A percentile compares a stretch with the other conserved stretches of the same genome.
Conservation (phyloP, 139 green algal genomes). For the Parachlorella kessleri region DNA sequence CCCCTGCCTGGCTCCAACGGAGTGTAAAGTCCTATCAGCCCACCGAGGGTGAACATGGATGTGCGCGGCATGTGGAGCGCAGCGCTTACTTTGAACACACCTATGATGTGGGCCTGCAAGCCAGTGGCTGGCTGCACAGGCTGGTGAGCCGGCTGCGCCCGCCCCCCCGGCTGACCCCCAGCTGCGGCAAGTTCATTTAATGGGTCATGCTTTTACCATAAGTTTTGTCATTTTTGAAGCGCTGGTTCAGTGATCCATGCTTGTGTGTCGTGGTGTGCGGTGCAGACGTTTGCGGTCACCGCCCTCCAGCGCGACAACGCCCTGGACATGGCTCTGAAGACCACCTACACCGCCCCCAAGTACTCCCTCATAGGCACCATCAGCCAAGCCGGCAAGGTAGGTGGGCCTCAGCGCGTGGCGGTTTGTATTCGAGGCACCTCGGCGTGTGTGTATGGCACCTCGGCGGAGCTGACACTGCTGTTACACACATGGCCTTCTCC, state of each 20-base stretch:
- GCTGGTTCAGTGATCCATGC: background rate
- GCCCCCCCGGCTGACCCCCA: background rate
- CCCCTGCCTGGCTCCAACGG: no score
- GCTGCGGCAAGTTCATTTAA: no score
- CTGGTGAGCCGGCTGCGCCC: no score
- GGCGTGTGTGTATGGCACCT: no score
- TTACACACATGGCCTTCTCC: conserved; percentile 2
- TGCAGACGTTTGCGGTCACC: conserved; percentile 54
- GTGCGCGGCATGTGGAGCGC: no score
- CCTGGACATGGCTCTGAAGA: conserved; percentile 49
- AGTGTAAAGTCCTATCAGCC: no score
- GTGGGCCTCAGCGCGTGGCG: background rate
- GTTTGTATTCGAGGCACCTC: background rate
- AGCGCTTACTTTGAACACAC: no score
- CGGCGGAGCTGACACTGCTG: background rate
- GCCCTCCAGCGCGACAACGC: conserved; percentile 31
- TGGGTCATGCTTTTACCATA: background rate
- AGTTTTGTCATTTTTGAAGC: background rate
- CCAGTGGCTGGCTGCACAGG: no score
- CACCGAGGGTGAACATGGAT: no score
- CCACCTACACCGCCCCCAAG: conserved; percentile 35
- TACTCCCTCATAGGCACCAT: conserved; percentile 45
- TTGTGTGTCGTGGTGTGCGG: no score
- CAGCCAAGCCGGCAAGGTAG: conserved; percentile 44
- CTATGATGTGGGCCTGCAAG: no score